Conservation (phyloP, 257 asterid species). For the Schizonepeta tenuifolia region DNA sequence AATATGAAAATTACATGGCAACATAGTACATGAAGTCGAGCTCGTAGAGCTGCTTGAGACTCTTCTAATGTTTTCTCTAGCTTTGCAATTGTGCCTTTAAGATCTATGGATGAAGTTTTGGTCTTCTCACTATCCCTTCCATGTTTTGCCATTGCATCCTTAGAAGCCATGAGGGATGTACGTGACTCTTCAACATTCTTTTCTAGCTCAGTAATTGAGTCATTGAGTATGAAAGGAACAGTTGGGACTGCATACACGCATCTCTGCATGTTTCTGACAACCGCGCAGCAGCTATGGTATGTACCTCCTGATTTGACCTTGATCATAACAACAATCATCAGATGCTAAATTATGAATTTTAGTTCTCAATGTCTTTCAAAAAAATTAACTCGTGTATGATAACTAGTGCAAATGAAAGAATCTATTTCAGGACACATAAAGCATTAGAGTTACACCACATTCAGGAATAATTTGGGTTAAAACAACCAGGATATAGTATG, state of each 20-base stretch:
- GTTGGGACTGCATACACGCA: slow-evolving; percentile 87
- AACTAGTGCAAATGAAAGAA: slow-evolving; percentile 19
- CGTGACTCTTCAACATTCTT: slow-evolving; percentile 62
- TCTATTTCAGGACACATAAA: slow-evolving; percentile 5
- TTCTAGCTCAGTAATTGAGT: slow-evolving; percentile 56
- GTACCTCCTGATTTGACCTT: slow-evolving; percentile 79
- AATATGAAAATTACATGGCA: slow-evolving; percentile 19
- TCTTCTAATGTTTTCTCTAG: slow-evolving; percentile 66
- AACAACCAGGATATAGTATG: not conserved
- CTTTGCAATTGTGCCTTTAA: slow-evolving; percentile 47
- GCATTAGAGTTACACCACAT: not conserved
- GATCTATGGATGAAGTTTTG: slow-evolving; percentile 32
- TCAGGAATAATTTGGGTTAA: not conserved
- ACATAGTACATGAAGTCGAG: slow-evolving; percentile 69
- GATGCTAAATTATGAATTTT: slow-evolving; percentile 34
- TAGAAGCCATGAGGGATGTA: slow-evolving; percentile 52
- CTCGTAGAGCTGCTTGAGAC: slow-evolving; percentile 61
- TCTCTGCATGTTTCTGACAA: slow-evolving; percentile 83
- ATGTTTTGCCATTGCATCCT: slow-evolving; percentile 46
- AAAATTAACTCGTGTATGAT: not conserved
- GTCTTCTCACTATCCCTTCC: slow-evolving; percentile 46
- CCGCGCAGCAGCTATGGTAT: slow-evolving; percentile 91
- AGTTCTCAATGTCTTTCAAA: slow-evolving; percentile 4
- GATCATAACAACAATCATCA: slow-evolving; percentile 36
- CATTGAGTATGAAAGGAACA: slow-evolving; percentile 54